Evolutionary conservation across 768 basidiomycete species (phyloP).

Genomic region (Mycena belliarum): DNA sequence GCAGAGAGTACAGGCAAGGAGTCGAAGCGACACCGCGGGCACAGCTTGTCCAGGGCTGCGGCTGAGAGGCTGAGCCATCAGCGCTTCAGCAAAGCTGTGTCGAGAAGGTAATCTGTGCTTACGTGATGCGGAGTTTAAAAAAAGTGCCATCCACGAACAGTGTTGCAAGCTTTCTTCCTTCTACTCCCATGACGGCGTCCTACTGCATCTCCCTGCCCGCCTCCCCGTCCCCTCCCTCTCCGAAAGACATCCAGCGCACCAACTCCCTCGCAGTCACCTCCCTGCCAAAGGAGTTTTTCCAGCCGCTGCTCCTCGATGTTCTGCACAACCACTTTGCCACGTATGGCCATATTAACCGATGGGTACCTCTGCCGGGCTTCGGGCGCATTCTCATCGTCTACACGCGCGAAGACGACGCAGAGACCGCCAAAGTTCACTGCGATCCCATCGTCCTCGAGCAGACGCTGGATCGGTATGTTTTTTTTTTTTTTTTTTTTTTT

Average conservation of each 20-base stretch:
- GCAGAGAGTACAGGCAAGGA: background rate
- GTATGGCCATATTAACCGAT: slow-evolving; percentile 84
- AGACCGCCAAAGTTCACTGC: slow-evolving; percentile 63
- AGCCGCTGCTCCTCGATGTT: slow-evolving; percentile 63
- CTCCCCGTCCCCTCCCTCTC: slow-evolving; percentile 15
- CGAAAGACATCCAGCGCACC: slow-evolving; percentile 40
- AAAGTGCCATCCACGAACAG: background rate
- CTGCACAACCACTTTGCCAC: slow-evolving; percentile 70
- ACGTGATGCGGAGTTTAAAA: background rate
- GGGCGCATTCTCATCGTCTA: slow-evolving; percentile 84
- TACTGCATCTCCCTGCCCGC: slow-evolving; percentile 22
- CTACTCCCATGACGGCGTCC: slow-evolving; percentile 9
- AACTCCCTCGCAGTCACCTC: slow-evolving; percentile 86
- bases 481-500: slow-evolving; percentile 14
- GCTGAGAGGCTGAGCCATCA: no score
- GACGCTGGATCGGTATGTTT: slow-evolving; percentile 50
- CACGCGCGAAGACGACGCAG: slow-evolving; percentile 59
- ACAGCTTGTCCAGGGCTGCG: slow-evolving; percentile 8
- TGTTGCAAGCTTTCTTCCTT: background rate
- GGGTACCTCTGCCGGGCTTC: slow-evolving; percentile 86
- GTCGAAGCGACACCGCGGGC: background rate
- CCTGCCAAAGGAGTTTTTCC: slow-evolving; percentile 78
- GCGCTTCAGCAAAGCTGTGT: no score
- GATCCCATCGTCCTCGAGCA: slow-evolving; percentile 65
- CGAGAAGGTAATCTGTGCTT: no score